These are phyloP conservation scores for Blepharisma stoltei DNA, from an alignment of 73 alveolate genomes.

Conservation along the genomic window DNA sequence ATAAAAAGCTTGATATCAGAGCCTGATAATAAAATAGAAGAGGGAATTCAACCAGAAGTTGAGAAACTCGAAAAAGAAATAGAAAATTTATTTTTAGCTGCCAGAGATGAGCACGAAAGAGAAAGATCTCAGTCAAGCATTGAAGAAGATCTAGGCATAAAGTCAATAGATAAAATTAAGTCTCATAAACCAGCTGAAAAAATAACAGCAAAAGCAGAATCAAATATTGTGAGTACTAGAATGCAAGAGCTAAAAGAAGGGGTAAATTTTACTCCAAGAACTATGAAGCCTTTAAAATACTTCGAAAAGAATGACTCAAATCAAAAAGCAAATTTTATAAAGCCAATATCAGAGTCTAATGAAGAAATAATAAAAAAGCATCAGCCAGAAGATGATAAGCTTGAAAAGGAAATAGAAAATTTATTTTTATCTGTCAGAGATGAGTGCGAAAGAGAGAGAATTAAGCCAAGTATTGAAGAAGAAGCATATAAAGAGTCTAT, in stretches of 20 bases:
- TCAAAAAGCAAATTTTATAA: too few species aligned
- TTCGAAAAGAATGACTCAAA: background rate
- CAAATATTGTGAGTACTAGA: background rate
- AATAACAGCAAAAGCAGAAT: background rate
- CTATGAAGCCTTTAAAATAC: background rate
- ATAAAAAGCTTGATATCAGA: too few species aligned
- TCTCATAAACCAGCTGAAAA: background rate
- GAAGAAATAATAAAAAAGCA: background rate
- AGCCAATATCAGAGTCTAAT: background rate
- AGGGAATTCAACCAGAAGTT: background rate
- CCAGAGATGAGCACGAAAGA: background rate
- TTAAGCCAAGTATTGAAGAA: background rate
- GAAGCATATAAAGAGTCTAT: background rate
- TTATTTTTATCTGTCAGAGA: constrained; percentile 2
- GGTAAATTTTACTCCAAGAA: background rate
- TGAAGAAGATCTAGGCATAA: too few species aligned
- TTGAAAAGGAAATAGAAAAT: constrained; percentile 5
- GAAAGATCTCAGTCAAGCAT: too few species aligned
- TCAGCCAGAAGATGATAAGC: background rate
- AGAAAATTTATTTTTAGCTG: background rate
- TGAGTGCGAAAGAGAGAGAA: constrained; percentile 7
- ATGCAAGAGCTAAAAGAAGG: background rate
- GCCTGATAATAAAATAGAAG: background rate
- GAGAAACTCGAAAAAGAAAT: background rate
- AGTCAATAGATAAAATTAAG: too few species aligned